Evolutionary conservation across 2,329 filamentous ascomycete genomes (phyloP), one percentile per base, ranked within the genome.

Genomic region (Ceratocystis alfenasii): DNA sequence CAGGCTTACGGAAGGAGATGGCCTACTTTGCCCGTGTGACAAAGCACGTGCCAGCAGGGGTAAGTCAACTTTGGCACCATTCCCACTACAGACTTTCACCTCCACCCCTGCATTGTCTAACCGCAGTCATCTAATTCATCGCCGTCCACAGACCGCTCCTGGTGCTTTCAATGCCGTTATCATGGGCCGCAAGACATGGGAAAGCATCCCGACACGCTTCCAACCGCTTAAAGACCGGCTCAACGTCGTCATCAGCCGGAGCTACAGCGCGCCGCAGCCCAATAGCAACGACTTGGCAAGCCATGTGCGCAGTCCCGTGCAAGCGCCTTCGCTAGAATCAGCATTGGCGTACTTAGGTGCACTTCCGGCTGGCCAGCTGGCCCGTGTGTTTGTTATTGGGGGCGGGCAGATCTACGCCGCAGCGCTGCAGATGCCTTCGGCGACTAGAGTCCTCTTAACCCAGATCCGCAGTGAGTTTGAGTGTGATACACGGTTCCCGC

Each of bases 101-200:
- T 2, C 2, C 4, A 12, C 5, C 12, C 7, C 36, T 20, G 25
- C 33, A 7, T 10, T 50, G 5, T 8, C 46, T 50, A 22, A 25
- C 20, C 48, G 36, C 36, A 15, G 12, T 41, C 12, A 15, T 15
- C 36, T 62, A 20, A 45, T 5, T 15, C 30, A 25, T 30, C 33
- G n/a, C 22, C 46, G 33, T 60, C 25, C 60, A 7, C 62, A 76
- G 75, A 68, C 72, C 3, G 71, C 75, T 1, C 67, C 75, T 6
- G 69, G 73, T 0, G 70, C 77, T 53, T 67, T 77, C 70, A 93
- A 92, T 74, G 88, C 89, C 20, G 89, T 97, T 63, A 87, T 99
- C 70, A 99, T 99, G 94, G 94, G 94, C 68, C 88, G 94, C 72
- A 96, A 95, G 76, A 99, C 94, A 0, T 99, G 93, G 87, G 90